phyloP scores from a whole-genome alignment of 345 rosid species.

The Gossypium longicalyx region DNA sequence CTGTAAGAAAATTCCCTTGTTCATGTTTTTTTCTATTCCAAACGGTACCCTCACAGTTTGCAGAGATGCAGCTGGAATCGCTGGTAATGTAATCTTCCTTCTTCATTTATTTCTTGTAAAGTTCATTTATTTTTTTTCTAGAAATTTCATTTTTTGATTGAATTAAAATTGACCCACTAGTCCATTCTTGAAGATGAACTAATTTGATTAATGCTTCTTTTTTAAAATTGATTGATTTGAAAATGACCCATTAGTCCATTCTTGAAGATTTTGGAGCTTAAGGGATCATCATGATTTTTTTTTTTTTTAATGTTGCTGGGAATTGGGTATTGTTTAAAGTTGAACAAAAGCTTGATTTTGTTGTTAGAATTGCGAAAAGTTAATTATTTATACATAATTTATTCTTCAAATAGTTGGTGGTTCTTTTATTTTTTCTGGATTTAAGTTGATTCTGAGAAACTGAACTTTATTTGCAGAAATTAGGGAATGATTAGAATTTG shows the following conservation, averaged over 20 bases:
- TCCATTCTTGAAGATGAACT: not conserved
- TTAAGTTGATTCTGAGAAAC: not conserved
- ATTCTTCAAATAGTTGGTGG: not conserved
- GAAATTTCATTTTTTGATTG: not conserved
- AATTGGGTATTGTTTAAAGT: conserved; percentile 1
- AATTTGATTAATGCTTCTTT: not conserved
- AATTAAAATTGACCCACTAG: not conserved
- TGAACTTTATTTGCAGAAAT: not conserved
- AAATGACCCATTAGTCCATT: not conserved
- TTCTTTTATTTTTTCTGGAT: not conserved
- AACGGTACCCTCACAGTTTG: not conserved
- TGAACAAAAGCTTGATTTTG: not conserved
- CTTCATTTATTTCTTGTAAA: not conserved
- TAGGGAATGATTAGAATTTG: not conserved
- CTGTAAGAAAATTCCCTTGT: not conserved
- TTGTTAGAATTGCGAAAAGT: not conserved
- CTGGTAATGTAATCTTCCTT: not conserved
- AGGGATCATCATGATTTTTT: not conserved
- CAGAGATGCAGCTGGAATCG: conserved; percentile 7
- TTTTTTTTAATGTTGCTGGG: not conserved
- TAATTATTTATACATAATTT: not conserved
- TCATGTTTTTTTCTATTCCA: not conserved
- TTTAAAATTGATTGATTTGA: not conserved
- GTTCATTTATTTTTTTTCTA: not conserved
- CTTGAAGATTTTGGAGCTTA: not conserved